Evolutionary conservation across 2,329 filamentous ascomycete genomes (phyloP).

Genomic region (Fusarium pseudoanthophilum): DNA sequence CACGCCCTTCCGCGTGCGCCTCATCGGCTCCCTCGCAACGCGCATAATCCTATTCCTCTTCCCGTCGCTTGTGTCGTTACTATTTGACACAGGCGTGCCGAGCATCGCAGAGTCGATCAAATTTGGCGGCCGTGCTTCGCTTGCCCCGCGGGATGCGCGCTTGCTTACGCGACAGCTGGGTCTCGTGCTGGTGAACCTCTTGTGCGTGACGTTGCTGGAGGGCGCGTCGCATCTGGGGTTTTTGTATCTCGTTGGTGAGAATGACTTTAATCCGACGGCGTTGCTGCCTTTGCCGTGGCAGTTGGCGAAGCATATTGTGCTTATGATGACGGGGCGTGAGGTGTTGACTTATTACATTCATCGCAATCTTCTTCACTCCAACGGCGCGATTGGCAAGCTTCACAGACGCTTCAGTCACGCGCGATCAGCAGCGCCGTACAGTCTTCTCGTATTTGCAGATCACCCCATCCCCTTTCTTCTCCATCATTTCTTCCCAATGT

Average conservation of each 20-base stretch:
- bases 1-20: conserved; percentile 77
- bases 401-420: conserved; percentile 63
- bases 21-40: conserved; percentile 75
- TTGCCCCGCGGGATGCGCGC: conserved; percentile 58
- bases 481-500: conserved; percentile 71
- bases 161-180: conserved; percentile 50
- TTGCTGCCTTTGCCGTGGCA: conserved; percentile 65
- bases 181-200: conserved; percentile 60
- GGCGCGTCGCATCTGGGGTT: conserved; percentile 54
- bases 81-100: conserved; percentile 77
- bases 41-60: conserved; percentile 77
- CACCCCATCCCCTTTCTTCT: conserved; percentile 74
- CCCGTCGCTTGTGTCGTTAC: conserved; percentile 77
- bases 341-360: conserved; percentile 79
- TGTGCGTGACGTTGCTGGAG: conserved; percentile 56
- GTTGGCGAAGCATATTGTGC: conserved; percentile 59
- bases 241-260: conserved; percentile 47
- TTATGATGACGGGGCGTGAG: conserved; percentile 62
- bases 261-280: conserved; percentile 60
- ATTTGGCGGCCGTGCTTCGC: conserved; percentile 64
- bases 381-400: conserved; percentile 51
- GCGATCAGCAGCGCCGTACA: conserved; percentile 66
- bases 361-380: conserved; percentile 73
- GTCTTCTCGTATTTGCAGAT: conserved; percentile 73
- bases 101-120: conserved; percentile 77